A percentile compares a stretch with the other conserved stretches of the same genome.
Conservation (phyloP, 2,329 filamentous ascomycete genomes). For the Berkeleyomyces basicola region DNA sequence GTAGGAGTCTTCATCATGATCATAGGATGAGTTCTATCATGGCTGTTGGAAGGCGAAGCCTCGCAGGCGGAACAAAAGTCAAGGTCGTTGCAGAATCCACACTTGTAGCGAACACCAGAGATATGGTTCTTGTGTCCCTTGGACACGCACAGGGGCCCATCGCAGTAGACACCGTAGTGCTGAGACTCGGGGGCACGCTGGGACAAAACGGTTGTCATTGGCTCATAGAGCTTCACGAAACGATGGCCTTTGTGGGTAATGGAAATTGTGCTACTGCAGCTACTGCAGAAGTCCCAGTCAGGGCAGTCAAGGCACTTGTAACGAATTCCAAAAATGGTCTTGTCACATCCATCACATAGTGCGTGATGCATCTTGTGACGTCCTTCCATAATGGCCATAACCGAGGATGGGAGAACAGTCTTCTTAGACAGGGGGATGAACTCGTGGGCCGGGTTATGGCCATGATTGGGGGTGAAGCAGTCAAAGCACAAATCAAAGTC, state of each 20-base stretch:
- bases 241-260: constrained; percentile 67
- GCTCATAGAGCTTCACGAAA: constrained; percentile 75
- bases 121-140: constrained; percentile 46
- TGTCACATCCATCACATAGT: constrained; percentile 87
- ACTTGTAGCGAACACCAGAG: constrained; percentile 83
- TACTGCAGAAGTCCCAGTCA: constrained; percentile 87
- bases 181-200: constrained; percentile 23
- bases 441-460: constrained; percentile 75
- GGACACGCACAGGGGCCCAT: constrained; percentile 67
- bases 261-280: constrained; percentile 51
- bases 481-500: constrained; percentile 83
- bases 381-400: constrained; percentile 51
- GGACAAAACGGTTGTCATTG: constrained; percentile 29
- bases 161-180: constrained; percentile 83
- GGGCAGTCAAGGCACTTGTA: constrained; percentile 96
- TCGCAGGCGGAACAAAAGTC: constrained; percentile 95
- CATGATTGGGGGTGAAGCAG: constrained; percentile 69
- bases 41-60: constrained; percentile 63
- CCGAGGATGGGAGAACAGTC: background rate
- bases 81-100: constrained; percentile 81
- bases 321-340: constrained; percentile 63
- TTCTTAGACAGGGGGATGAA: constrained; percentile 38
- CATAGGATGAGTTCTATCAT: constrained; percentile 91
- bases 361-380: constrained; percentile 72
- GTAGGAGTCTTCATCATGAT: constrained; percentile 89